A percentile compares a stretch with the other conserved stretches of the same genome.
These are phyloP conservation scores for Aphanoascus verrucosus DNA, from an alignment of 2,329 filamentous ascomycete species.

Conservation along the genomic window DNA sequence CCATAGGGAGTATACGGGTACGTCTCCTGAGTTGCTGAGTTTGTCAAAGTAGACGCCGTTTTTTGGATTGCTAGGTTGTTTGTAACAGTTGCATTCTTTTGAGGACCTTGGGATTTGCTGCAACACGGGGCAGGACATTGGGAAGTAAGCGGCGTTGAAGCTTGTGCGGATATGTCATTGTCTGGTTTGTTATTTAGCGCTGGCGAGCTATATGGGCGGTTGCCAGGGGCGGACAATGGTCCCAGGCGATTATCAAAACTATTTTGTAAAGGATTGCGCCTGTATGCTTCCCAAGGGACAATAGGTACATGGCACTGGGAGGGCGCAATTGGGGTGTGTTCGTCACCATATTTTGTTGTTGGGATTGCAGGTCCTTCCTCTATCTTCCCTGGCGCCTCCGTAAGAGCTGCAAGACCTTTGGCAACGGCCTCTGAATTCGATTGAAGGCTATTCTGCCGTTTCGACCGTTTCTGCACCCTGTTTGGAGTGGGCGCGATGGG, in stretches of 20 bases:
- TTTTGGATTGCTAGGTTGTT: background rate
- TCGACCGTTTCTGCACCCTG: conserved; percentile 29
- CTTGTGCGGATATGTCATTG: background rate
- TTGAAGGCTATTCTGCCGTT: conserved; percentile 27
- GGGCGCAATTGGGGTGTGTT: background rate
- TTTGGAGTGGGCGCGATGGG: conserved; percentile 20
- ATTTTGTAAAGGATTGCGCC: background rate
- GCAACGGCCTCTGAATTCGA: conserved; percentile 27
- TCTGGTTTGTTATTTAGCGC: background rate
- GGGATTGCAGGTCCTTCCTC: background rate
- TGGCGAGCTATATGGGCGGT: background rate
- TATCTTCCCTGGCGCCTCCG: background rate
- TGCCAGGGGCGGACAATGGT: background rate
- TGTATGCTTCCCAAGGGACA: background rate
- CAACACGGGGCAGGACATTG: conserved; percentile 2
- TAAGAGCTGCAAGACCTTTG: conserved; percentile 16
- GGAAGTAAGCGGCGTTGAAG: background rate
- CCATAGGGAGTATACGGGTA: background rate
- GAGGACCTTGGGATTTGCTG: background rate
- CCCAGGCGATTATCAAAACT: background rate
- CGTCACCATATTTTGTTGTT: background rate
- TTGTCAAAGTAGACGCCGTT: background rate
- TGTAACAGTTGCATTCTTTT: background rate
- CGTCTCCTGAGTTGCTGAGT: background rate
- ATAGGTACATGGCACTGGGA: background rate